These are phyloP conservation scores for Silene coronaria DNA, from an alignment of 179 eudicot species.

Conservation along the genomic window DNA sequence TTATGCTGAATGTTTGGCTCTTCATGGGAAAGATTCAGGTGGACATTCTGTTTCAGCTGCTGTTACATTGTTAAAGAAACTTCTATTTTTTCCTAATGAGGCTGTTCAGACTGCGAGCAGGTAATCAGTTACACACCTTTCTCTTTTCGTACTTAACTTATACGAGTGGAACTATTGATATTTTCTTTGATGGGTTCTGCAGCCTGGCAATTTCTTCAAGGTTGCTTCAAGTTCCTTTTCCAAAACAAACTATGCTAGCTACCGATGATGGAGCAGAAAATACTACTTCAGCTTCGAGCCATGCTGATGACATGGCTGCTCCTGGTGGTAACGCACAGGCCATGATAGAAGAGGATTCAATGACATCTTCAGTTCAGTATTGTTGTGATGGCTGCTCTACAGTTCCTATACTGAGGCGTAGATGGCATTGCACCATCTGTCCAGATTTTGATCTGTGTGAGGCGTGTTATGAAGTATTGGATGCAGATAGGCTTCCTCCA, in stretches of 20 bases:
- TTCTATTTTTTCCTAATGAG: slow-evolving; percentile 75
- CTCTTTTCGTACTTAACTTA: background rate
- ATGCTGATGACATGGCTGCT: slow-evolving; percentile 44
- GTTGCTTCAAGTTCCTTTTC: slow-evolving; percentile 99
- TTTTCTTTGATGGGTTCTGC: slow-evolving; percentile 17
- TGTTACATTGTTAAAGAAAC: slow-evolving; percentile 65
- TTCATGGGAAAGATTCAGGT: slow-evolving; percentile 64
- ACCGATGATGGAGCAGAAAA: slow-evolving; percentile 69
- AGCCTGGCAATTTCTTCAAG: slow-evolving; percentile 96
- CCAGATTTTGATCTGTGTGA: slow-evolving; percentile 99
- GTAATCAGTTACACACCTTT: slow-evolving; percentile 29
- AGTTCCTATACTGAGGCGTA: slow-evolving; percentile 84
- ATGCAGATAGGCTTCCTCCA: slow-evolving; percentile 82
- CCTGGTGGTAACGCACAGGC: slow-evolving; percentile 67
- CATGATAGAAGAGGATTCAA: slow-evolving; percentile 90
- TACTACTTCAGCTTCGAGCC: slow-evolving; percentile 46
- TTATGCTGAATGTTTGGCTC: slow-evolving; percentile 96
- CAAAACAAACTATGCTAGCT: slow-evolving; percentile 95
- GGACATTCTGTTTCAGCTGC: slow-evolving; percentile 77
- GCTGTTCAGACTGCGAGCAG: slow-evolving; percentile 99
- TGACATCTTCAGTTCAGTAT: slow-evolving; percentile 95
- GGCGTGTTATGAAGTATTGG: slow-evolving; percentile 91
- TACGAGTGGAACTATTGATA: slow-evolving; percentile 9
- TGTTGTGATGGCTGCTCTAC: slow-evolving; percentile 99
- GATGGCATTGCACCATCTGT: slow-evolving; percentile 99